A percentile compares a stretch with the other conserved stretches of the same genome.
These are phyloP conservation scores for Pachyrhizus erosus DNA, from an alignment of 306 rosid genomes.

Conservation along the genomic window DNA sequence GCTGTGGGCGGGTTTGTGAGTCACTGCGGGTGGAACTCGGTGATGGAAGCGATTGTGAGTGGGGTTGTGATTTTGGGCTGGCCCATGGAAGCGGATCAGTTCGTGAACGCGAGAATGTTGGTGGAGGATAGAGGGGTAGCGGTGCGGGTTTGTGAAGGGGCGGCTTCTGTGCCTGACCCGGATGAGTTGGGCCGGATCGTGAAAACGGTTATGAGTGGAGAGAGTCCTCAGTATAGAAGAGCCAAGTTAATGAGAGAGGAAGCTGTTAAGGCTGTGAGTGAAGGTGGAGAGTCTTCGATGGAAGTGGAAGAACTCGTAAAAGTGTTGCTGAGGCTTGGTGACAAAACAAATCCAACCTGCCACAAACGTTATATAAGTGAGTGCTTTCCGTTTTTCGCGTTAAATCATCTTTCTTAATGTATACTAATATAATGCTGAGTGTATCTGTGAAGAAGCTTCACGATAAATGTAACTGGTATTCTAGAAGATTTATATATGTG, in stretches of 20 bases:
- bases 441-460: too few species aligned
- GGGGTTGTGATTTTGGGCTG: slow-evolving; percentile 68
- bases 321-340: slow-evolving; percentile 39
- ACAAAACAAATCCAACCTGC: too few species aligned
- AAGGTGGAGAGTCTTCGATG: slow-evolving; percentile 51
- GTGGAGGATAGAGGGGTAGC: slow-evolving; percentile 65
- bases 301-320: slow-evolving; percentile 53
- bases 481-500: too few species aligned
- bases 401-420: too few species aligned
- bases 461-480: too few species aligned
- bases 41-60: slow-evolving; percentile 52
- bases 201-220: slow-evolving; percentile 27
- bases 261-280: slow-evolving; percentile 46
- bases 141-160: slow-evolving; percentile 57
- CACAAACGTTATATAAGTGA: too few species aligned
- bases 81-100: slow-evolving; percentile 93
- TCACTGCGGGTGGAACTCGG: slow-evolving; percentile 59
- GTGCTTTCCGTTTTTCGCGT: too few species aligned
- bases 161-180: slow-evolving; percentile 57
- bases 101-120: slow-evolving; percentile 58
- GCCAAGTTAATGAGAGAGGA: slow-evolving; percentile 45
- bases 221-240: slow-evolving; percentile 38
- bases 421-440: too few species aligned
- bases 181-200: slow-evolving; percentile 49
- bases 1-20: slow-evolving; percentile 50